Evolutionary conservation across 2,329 filamentous ascomycete genomes (phyloP).

Genomic region (Leptosphaerulina australis): DNA sequence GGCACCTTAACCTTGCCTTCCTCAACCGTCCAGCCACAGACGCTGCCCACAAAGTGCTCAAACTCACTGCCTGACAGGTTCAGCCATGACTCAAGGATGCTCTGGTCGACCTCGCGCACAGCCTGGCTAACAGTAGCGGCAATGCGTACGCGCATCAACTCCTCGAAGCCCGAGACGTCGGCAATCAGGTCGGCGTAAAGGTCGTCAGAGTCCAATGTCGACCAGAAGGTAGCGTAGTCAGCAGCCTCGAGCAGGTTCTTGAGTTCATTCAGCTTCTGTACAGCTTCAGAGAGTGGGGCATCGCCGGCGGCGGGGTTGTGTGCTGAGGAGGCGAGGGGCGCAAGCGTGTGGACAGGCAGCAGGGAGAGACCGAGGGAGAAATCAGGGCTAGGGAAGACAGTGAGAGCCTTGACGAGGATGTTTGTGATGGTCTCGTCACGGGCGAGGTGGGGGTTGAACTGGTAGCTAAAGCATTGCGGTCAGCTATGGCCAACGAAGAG

Average conservation of each 20-base stretch:
- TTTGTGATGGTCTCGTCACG: conserved; percentile 98
- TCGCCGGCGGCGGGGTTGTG: conserved; percentile 65
- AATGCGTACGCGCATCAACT: conserved; percentile 87
- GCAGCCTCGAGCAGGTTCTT: conserved; percentile 88
- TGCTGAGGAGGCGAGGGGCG: conserved; percentile 59
- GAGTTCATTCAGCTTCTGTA: conserved; percentile 82
- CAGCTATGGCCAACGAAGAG: conserved; percentile 14
- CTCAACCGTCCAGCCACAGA: conserved; percentile 83
- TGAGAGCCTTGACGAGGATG: conserved; percentile 96
- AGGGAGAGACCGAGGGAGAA: conserved; percentile 94
- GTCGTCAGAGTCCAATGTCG: conserved; percentile 88
- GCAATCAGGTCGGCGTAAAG: conserved; percentile 94
- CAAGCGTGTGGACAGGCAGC: conserved; percentile 81
- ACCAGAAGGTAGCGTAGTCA: conserved; percentile 93
- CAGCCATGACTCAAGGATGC: conserved; percentile 57
- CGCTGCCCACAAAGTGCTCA: conserved; percentile 56
- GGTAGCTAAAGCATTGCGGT: conserved; percentile 71
- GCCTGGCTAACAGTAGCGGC: conserved; percentile 88
- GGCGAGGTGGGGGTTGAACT: conserved; percentile 98
- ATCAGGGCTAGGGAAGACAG: conserved; percentile 94
- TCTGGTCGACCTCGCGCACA: conserved; percentile 69
- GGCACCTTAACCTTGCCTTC: conserved; percentile 73
- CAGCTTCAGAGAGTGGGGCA: conserved; percentile 78
- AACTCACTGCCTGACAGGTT: conserved; percentile 56
- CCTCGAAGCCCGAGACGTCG: conserved; percentile 94